These are phyloP conservation scores for Macroventuria anomochaeta DNA, from an alignment of 2,329 filamentous ascomycete genomes.

Conservation along the genomic window DNA sequence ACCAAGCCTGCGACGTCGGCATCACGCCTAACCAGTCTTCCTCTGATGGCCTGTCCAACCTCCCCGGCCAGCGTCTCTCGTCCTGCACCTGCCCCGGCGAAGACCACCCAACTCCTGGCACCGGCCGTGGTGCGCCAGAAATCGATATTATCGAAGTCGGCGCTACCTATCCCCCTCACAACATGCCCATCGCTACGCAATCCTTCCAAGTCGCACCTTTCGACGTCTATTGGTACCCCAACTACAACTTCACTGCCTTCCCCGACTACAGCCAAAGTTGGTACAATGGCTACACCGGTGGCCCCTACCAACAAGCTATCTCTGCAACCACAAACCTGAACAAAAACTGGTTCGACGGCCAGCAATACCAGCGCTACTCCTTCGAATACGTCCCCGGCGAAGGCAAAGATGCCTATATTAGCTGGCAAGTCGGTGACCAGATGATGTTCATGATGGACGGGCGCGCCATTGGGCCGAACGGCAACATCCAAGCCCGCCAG, in stretches of 20 bases:
- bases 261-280: conserved; percentile 57
- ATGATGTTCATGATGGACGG: conserved; percentile 61
- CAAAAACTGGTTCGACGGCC: conserved; percentile 62
- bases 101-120: conserved; percentile 57
- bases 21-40: conserved; percentile 59
- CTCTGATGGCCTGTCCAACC: conserved; percentile 51
- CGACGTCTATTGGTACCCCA: conserved; percentile 59
- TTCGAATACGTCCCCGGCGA: conserved; percentile 62
- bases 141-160: conserved; percentile 59
- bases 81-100: conserved; percentile 54
- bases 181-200: conserved; percentile 56
- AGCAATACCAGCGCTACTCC: conserved; percentile 61
- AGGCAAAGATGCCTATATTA: conserved; percentile 54
- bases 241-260: conserved; percentile 60
- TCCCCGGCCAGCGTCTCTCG: conserved; percentile 55
- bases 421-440: conserved; percentile 61
- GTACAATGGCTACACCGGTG: conserved; percentile 61
- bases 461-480: conserved; percentile 60
- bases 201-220: conserved; percentile 59
- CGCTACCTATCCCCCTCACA: conserved; percentile 49
- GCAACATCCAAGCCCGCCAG: conserved; percentile 58
- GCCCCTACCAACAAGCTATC: conserved; percentile 63
- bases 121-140: conserved; percentile 56
- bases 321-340: conserved; percentile 63
- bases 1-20: conserved; percentile 58